Evolutionary conservation across 108 stramenopile species (phyloP), one percentile per base, ranked within the genome.

Genomic region (Fistulifera pelliculosa): DNA sequence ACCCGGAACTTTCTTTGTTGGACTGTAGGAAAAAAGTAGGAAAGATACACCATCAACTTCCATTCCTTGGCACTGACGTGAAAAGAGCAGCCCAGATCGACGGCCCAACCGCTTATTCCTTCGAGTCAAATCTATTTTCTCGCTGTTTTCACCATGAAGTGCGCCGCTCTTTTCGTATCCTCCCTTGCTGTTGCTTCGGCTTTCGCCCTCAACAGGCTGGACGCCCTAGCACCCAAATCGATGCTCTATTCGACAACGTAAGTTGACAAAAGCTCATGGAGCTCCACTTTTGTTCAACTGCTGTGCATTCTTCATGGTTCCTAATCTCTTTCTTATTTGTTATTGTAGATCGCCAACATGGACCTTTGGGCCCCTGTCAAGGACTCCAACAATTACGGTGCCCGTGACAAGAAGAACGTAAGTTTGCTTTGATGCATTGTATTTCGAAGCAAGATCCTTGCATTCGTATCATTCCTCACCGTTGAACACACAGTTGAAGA

Each of bases 371-470:
- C 76, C 17, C 76, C 76, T 17, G 54, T 47, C 19, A 48, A 39
- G 0, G 74, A 78, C 66, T 63, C 64, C 47, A 83, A 83, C 72
- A 52, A 73, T n/a, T 83, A 83, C 68, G 81, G 81, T 52, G 74
- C 76, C 45, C 74, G 81, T 16, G 48, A 26, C 50, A 45, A 45
- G 0, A 83, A 77, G 74, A 71, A 71, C 61, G 54, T 73, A 35
- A 35, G 16, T 17, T 23, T 3, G 7, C 12, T 27, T 39, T 42
- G 11, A 8, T 56, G 41, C 43, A 8, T 15, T 24, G 45, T 45
- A 49, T 23, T 18, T 7, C 21, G 7, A 38, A 8, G 6, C 24
- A 19, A 8, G 31, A 24, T 23, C 6, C 4, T 28, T 49, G 22
- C 45, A 8, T 14, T 41, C 24, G 11, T 8, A 28, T 41, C 55